Percentiles rank a stretch among this genome's conserved stretches.
Evolutionary conservation across 2,329 filamentous ascomycete species (phyloP).

Genomic region (Diaporthe ampelina): DNA sequence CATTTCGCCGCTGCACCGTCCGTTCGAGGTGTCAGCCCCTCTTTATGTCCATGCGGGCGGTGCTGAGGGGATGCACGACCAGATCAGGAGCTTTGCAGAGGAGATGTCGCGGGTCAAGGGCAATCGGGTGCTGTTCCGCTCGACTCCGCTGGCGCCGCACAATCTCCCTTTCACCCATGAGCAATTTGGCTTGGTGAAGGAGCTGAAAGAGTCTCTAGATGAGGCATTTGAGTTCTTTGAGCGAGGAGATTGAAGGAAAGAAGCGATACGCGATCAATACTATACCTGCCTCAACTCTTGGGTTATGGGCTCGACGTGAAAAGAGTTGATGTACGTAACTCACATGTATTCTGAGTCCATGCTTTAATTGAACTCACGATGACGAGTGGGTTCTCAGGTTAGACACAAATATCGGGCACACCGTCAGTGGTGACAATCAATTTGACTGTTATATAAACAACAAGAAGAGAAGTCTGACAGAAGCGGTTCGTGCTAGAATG

Average conservation of each 20-base stretch:
- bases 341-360: not conserved
- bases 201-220: not conserved
- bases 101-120: conserved; percentile 41
- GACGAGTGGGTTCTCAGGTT: no score
- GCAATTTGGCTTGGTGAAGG: conserved; percentile 2
- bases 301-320: not conserved
- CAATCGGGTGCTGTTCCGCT: conserved; percentile 27
- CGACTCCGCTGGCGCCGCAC: conserved; percentile 8
- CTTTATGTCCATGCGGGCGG: conserved; percentile 44
- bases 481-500: no score
- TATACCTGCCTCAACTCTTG: not conserved
- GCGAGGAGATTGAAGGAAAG: not conserved
- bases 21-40: conserved; percentile 43
- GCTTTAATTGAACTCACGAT: no score
- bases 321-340: no score
- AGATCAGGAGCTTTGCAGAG: conserved; percentile 42
- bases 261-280: not conserved
- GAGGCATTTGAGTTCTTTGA: conserved; percentile 5
- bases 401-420: no score
- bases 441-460: no score
- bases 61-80: conserved; percentile 42
- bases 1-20: conserved; percentile 45
- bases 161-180: conserved; percentile 25
- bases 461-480: not conserved
- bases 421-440: no score